Evolutionary conservation across 208 protist genomes (phyloP), one percentile per base, ranked within the genome.

Genomic region (Leishmania tropica): DNA sequence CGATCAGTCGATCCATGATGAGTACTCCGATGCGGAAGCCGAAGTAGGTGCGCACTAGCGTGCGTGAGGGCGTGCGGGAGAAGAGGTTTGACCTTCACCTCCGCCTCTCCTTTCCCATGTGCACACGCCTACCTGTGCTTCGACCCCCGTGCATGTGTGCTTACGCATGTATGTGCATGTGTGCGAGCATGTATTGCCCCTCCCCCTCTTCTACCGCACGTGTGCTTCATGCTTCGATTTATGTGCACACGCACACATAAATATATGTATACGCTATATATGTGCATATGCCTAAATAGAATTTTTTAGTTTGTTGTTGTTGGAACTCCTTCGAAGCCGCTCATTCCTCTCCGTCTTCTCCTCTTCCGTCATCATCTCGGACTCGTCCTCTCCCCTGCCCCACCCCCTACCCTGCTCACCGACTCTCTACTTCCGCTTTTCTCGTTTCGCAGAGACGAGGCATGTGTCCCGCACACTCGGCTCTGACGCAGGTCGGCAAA

Each of bases 1-100:
- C 4, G 70, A 67, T 17, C 47, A 47, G 53, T 21, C n/a, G 74
- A 74, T 37, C 45, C 80, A 85, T 54, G 83, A 88, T 42, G 71
- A 83, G 11, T 60, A 79, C 54, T 76, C 73, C 0, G 71, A 83
- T n/a, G 71, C 71, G 47, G 56, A 82, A 40, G 37, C 2, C 21
- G 1, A 10, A 21, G 35, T 24, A 56, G 35, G 17, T n/a, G 21
- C 51, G 17, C 51, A 3, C 13, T 28, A 42, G 37, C 8, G 31
- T 56, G 48, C 42, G 28, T 62, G 73, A n/a, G 21, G 35, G 51
- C 15, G 31, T 31, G n/a, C 28, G 6, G 67, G 10, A 28, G 21
- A 37, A 28, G 40, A 19, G 24, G 67, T 72, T 42, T 3, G 24
- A 48, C 40, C 37, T 47, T 37, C 67, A 48, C 67, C 40, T 37